phyloP scores from a whole-genome alignment of 805 yeast species.

The Cyberlindnera veronae region DNA sequence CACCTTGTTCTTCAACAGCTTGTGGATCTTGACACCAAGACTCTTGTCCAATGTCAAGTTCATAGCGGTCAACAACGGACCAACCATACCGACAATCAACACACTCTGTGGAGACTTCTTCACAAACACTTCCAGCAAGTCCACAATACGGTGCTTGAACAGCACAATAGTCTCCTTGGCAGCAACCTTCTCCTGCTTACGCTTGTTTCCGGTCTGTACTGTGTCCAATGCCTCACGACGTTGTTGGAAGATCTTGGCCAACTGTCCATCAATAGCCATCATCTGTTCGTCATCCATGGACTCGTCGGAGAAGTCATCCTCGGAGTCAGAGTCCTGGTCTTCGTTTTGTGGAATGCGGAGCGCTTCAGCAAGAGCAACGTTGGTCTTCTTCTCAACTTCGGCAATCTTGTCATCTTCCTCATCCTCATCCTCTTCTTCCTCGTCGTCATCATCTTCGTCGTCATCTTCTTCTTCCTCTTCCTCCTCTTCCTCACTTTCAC shows the following conservation, averaged over 20 bases:
- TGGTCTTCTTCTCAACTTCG: constrained; percentile 51
- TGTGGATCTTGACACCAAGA: constrained; percentile 73
- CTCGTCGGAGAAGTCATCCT: constrained; percentile 62
- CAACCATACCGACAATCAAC: constrained; percentile 41
- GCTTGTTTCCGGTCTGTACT: constrained; percentile 56
- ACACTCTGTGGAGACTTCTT: constrained; percentile 31
- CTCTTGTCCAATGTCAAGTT: constrained; percentile 64
- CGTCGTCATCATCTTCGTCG: constrained; percentile 30
- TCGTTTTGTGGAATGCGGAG: constrained; percentile 57
- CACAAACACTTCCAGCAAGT: constrained; percentile 64
- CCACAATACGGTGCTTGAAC: constrained; percentile 76
- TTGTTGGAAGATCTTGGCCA: constrained; percentile 80
- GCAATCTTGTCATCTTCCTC: constrained; percentile 30
- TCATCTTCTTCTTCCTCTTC: constrained; percentile 32
- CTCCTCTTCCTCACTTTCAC: constrained; percentile 33
- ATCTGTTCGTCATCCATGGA: constrained; percentile 95
- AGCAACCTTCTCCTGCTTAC: constrained; percentile 68
- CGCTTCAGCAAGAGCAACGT: constrained; percentile 65
- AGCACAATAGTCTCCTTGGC: constrained; percentile 78
- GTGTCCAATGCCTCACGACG: constrained; percentile 63
- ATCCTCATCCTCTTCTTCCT: constrained; percentile 34
- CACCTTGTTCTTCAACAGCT: constrained; percentile 57
- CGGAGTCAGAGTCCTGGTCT: constrained; percentile 41
- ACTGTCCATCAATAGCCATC: constrained; percentile 87
- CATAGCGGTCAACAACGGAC: constrained; percentile 59